Evolutionary conservation across 225 moss, liverwort and hornwort species (phyloP).

Genomic region (Polytrichum commune): DNA sequence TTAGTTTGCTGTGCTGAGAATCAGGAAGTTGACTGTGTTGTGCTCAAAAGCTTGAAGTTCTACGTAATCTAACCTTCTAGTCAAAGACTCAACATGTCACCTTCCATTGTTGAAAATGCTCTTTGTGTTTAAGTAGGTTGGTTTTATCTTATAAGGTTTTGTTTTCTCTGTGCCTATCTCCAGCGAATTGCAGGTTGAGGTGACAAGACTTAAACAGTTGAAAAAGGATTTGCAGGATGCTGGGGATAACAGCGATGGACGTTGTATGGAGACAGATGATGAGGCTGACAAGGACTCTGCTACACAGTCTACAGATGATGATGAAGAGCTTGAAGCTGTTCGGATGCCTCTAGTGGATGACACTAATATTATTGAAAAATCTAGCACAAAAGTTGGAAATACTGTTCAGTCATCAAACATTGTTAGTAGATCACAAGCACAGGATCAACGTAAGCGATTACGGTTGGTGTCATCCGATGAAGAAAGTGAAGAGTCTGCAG

Average conservation of each 20-base stretch:
- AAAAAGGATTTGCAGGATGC: conserved; percentile 27
- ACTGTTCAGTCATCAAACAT: conserved; percentile 8
- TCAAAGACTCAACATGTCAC: no score
- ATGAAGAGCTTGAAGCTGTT: conserved; percentile 24
- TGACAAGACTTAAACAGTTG: conserved; percentile 35
- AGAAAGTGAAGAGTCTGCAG: conserved; percentile 45
- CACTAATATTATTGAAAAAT: conserved; percentile 16
- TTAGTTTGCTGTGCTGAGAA: no score
- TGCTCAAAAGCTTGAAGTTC: no score
- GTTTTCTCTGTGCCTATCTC: not conserved
- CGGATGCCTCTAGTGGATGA: conserved; percentile 16
- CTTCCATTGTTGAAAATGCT: no score
- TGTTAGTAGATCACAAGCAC: conserved; percentile 26
- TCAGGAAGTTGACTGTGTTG: no score
- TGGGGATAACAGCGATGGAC: conserved; percentile 36
- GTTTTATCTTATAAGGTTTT: no score
- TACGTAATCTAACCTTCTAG: no score
- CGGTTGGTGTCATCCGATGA: conserved; percentile 67
- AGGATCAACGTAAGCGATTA: conserved; percentile 31
- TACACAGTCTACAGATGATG: conserved; percentile 34
- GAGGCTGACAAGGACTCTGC: conserved; percentile 36
- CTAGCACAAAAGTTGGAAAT: conserved; percentile 9
- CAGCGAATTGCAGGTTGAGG: conserved; percentile 44
- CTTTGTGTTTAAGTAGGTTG: no score
- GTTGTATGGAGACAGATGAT: conserved; percentile 57